Evolutionary conservation across 352 stramenopile genomes (phyloP).

Genomic region (Phytophthora europaea): DNA sequence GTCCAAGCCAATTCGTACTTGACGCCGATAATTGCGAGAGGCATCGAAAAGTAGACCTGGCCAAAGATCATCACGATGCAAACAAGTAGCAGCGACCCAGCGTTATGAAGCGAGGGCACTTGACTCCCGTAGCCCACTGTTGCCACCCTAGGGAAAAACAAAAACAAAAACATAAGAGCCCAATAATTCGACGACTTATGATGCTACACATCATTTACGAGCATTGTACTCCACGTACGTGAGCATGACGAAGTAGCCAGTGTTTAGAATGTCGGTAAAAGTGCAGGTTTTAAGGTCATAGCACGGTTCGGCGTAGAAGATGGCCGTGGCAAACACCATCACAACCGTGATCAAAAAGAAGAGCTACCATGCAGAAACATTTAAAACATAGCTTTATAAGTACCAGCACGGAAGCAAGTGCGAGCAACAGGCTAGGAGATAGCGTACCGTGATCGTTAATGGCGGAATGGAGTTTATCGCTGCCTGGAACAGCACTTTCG

Average conservation of each 20-base stretch:
- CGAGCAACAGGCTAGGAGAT: background rate
- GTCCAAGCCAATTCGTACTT: conserved; percentile 58
- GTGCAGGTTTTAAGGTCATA: conserved; percentile 59
- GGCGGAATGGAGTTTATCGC: conserved; percentile 46
- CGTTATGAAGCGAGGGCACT: conserved; percentile 54
- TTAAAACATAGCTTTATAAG: no score
- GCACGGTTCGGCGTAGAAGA: conserved; percentile 69
- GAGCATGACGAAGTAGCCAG: conserved; percentile 69
- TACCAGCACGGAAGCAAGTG: no score
- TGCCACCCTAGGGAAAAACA: conserved; percentile 41
- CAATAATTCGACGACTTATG: background rate
- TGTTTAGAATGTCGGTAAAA: conserved; percentile 74
- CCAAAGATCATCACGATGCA: conserved; percentile 70
- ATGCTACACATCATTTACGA: background rate
- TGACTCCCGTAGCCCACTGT: conserved; percentile 68
- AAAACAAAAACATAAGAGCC: background rate
- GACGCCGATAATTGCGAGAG: conserved; percentile 64
- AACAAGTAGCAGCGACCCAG: conserved; percentile 42
- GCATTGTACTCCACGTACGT: conserved; percentile 39
- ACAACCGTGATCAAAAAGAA: conserved; percentile 67
- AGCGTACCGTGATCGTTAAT: conserved; percentile 55
- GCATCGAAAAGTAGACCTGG: conserved; percentile 64
- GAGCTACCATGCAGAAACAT: conserved; percentile 23
- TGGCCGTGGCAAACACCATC: conserved; percentile 63
- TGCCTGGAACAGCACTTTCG: conserved; percentile 54